These are phyloP conservation scores for Paraphysoderma sedebokerense DNA, from an alignment of 371 early-diverging fungal genomes.

Conservation along the genomic window DNA sequence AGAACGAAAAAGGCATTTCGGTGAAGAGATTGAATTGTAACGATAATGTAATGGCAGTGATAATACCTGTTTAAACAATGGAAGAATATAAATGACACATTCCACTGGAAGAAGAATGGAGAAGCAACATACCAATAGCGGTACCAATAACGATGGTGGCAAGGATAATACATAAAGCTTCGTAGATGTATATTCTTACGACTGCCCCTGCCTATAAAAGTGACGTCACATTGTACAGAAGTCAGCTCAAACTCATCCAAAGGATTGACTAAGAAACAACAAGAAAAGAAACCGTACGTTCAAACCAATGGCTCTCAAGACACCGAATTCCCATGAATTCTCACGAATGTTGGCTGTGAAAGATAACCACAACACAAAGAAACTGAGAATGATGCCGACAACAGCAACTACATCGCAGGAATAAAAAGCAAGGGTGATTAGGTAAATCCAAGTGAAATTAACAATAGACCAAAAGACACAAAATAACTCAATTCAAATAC, in stretches of 20 bases:
- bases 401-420: constrained; percentile 7
- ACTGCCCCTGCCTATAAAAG: background rate
- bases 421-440: no score
- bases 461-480: no score
- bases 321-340: constrained; percentile 15
- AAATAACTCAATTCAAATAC: background rate
- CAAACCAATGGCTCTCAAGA: constrained; percentile 11
- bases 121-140: constrained; percentile 4
- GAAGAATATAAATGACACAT: background rate
- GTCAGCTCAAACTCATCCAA: background rate
- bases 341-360: constrained; percentile 14
- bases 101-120: no score
- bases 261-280: background rate
- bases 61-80: background rate
- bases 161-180: constrained; percentile 9
- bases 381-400: constrained; percentile 11
- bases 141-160: constrained; percentile 5
- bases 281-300: background rate
- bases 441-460: no score
- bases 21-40: constrained; percentile 11
- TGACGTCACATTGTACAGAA: no score
- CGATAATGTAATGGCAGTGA: constrained; percentile 5
- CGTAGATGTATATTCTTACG: constrained; percentile 9
- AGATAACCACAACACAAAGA: constrained; percentile 12
- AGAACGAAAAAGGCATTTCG: constrained; percentile 7